A percentile compares a stretch with the other conserved stretches of the same genome.
Evolutionary conservation across 208 protist genomes (phyloP).

Genomic region (Herpetomonas samuelpessoai): DNA sequence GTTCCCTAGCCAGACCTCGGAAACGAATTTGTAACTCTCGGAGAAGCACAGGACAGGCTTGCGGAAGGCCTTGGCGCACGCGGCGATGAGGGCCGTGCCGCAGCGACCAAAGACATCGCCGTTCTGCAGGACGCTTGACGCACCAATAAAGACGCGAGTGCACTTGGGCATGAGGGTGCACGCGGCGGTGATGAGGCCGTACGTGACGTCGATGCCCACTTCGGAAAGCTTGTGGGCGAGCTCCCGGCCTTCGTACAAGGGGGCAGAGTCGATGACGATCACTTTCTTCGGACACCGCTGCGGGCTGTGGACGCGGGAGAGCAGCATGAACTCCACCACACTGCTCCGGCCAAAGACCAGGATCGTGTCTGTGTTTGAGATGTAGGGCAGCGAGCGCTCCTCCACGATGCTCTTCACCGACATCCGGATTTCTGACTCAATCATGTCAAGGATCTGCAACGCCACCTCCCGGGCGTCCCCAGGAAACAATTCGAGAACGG

Average conservation of each 20-base stretch:
- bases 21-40: conserved; percentile 98
- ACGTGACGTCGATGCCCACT: conserved; percentile 90
- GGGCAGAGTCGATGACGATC: conserved; percentile 95
- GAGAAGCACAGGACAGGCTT: conserved; percentile 97
- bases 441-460: conserved; percentile 36
- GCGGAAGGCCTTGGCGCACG: conserved; percentile 91
- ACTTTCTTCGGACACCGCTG: conserved; percentile 66
- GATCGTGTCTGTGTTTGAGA: conserved; percentile 66
- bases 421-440: conserved; percentile 57
- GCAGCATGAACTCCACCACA: conserved; percentile 68
- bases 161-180: conserved; percentile 95
- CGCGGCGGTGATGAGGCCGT: conserved; percentile 91
- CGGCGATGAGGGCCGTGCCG: conserved; percentile 92
- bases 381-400: conserved; percentile 65
- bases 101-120: conserved; percentile 91
- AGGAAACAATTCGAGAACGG: conserved; percentile 24
- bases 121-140: conserved; percentile 93
- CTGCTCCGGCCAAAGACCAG: conserved; percentile 81
- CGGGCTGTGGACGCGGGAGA: conserved; percentile 38
- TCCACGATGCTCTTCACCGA: conserved; percentile 75
- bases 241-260: conserved; percentile 87
- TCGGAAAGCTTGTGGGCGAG: conserved; percentile 71
- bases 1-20: conserved; percentile 94
- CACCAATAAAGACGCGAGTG: conserved; percentile 94
- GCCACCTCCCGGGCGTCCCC: conserved; percentile 44